Evolutionary conservation across 2,329 filamentous ascomycete genomes (phyloP), one percentile per base, ranked within the genome.

Genomic region (Dryadomyces sulphureus): DNA sequence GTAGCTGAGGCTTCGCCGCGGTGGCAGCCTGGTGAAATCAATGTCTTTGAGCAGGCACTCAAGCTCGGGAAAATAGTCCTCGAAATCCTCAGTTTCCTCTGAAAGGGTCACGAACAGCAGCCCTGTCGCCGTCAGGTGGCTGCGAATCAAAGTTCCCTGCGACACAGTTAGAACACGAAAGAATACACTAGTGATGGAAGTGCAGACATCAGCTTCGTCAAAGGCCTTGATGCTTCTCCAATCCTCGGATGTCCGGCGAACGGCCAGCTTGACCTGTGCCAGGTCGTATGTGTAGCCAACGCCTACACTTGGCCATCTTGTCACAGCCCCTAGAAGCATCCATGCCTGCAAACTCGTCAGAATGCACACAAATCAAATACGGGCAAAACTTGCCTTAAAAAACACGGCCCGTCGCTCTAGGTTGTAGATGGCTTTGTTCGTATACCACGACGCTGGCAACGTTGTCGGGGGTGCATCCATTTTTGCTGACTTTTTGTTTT

Each of bases 31-130:
- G n/a, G 27, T 40, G n/a, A 47, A 47, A 12, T 47, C 41, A 6
- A 47, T 43, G 20, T n/a, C 4, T 6, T 22, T n/a, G 8, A 47
- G 30, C 16, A 47, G 20, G 8, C 11, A 36, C 9, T 43, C 41
- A 1, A 47, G 41, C 5, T 41, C 41, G n/a, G 46, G 46, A 11
- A 47, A 47, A 14, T 19, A 47, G 12, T 35, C 38, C 4, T 35
- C 41, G 30, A 47, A 47, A 5, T 4, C 9, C 7, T 14, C n/a
- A 5, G 46, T 47, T 11, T 8, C 46, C 2, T 41, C 41, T 1
- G 46, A 47, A 14, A 47, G 27, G 9, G 46, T 47, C 7, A 44
- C 30, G 22, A 47, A 47, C 9, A 47, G 46, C 14, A 47, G 41
- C 5, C 46, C 46, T 20, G 46, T 44, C 4, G 40, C n/a, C 20